Base-by-base conservation (phyloP, 2,329 filamentous ascomycete species). In the Aspergillus clavatus region DNA sequence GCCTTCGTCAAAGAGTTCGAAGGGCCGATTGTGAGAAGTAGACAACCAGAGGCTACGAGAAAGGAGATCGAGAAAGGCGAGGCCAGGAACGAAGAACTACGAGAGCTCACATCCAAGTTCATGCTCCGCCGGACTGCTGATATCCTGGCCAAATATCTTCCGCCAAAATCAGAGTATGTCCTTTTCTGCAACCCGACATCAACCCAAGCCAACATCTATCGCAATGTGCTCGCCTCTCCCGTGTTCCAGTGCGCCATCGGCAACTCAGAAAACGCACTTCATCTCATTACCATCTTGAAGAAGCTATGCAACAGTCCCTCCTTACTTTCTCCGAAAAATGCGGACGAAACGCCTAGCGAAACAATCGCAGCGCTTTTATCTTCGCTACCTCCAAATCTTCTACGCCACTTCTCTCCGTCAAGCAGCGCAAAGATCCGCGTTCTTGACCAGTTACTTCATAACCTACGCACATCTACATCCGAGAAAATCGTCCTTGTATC, bases 401-500 rank as follows among this genome's bases (percentile, higher is more conserved):
- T 82, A 26, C 72, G 69, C 26, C 69, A 71, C 38, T 76, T 76
- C 43, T 76, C 76, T 2, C 74, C 79, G 35, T 76, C 75, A 2
- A 74, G 79, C 1, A 84, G 82, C 49, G 77, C 78, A 21, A 88
- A 88, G 59, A 70, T 87, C 18, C 77, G 82, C 35, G 78, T 86
- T 1, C 71, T 88, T 2, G 83, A 87, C 58, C 75, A 78, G 42
- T 70, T 88, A 7, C 67, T 88, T 1, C 76, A 83, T 53, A 74
- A 73, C 8, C 74, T 88, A 19, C 76, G 75, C 39, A 76, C 71
- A 2, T 79, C 72, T 0, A 86, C 83, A 0, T 68, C 75, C 1
- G 84, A 88, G 56, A 88, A 87, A 57, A 78, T 88, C 19, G 82
- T 88, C 7, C 72, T 88, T 7, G 83, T 88, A n/a, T 87, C 83